A percentile compares a stretch with the other conserved stretches of the same genome.
phyloP scores from a whole-genome alignment of 805 yeast species.

The Hanseniaspora singularis region DNA sequence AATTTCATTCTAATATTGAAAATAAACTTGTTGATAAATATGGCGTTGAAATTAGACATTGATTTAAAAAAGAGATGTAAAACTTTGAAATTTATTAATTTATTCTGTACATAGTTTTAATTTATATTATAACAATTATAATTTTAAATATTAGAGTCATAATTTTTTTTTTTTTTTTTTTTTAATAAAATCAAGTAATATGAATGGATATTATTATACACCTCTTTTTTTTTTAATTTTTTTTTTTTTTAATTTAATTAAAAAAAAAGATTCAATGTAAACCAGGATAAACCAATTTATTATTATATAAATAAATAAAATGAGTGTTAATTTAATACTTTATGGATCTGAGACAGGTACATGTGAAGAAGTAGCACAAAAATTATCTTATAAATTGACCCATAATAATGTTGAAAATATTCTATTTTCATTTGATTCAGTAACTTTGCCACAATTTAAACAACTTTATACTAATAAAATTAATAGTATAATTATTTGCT shows the following conservation, averaged over 20 bases:
- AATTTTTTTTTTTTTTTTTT: too few relatives aligned
- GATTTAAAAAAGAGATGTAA: too few relatives aligned
- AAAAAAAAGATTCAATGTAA: not conserved
- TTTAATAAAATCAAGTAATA: too few relatives aligned
- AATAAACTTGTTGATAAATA: constrained; percentile 40
- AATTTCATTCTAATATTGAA: constrained; percentile 55
- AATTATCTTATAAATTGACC: constrained; percentile 44
- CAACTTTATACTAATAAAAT: constrained; percentile 37
- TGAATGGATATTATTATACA: too few relatives aligned
- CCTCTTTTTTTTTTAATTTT: too few relatives aligned
- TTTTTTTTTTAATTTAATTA: too few relatives aligned
- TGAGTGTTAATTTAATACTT: constrained; percentile 42
- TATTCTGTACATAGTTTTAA: constrained; percentile 1
- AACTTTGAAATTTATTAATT: not conserved
- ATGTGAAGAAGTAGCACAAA: constrained; percentile 69
- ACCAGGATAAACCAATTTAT: too few relatives aligned
- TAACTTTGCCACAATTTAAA: constrained; percentile 36
- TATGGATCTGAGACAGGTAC: constrained; percentile 93
- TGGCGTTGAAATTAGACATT: constrained; percentile 45
- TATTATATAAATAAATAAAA: not conserved
- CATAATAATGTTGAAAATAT: constrained; percentile 41
- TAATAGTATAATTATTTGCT: constrained; percentile 35
- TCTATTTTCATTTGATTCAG: constrained; percentile 29
- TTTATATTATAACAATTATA: too few relatives aligned
- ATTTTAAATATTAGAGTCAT: too few relatives aligned